A percentile compares a stretch with the other conserved stretches of the same genome.
phyloP scores from a whole-genome alignment of 2,329 filamentous ascomycete genomes.

The Akanthomyces dipterigenus region DNA sequence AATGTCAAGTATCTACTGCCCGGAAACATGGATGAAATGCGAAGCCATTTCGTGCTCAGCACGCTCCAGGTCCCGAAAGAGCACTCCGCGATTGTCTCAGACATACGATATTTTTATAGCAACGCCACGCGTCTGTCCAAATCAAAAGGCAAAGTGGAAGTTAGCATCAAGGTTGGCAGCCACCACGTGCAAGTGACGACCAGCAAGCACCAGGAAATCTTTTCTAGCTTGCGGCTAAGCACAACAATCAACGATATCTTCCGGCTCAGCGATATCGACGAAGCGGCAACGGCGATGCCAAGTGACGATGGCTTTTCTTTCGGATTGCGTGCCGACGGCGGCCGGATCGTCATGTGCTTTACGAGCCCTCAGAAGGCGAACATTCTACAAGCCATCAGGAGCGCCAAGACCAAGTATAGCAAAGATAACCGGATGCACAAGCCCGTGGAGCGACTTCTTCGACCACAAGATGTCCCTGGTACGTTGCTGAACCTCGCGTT shows the following conservation, averaged over 20 bases:
- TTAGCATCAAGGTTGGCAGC: conserved; percentile 60
- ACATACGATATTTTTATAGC: conserved; percentile 59
- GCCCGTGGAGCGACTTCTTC: conserved; percentile 57
- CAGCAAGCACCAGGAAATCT: conserved; percentile 60
- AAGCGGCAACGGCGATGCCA: conserved; percentile 57
- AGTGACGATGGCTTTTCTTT: conserved; percentile 62
- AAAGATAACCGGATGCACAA: conserved; percentile 57
- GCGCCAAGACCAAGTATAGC: conserved; percentile 56
- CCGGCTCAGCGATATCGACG: conserved; percentile 59
- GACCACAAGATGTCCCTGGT: conserved; percentile 64
- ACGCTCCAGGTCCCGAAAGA: conserved; percentile 63
- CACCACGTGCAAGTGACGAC: conserved; percentile 66
- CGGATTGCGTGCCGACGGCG: conserved; percentile 60
- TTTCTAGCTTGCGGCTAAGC: conserved; percentile 53
- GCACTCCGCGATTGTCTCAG: conserved; percentile 61
- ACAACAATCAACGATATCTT: conserved; percentile 66
- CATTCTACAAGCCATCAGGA: conserved; percentile 56
- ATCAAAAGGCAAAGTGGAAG: conserved; percentile 64
- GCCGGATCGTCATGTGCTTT: conserved; percentile 67
- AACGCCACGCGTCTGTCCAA: conserved; percentile 60
- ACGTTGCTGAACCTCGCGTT: conserved; percentile 62
- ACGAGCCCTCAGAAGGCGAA: conserved; percentile 58
- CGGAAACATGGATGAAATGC: conserved; percentile 58
- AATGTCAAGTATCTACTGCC: conserved; percentile 62
- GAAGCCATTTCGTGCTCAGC: conserved; percentile 59